phyloP scores from a whole-genome alignment of 768 basidiomycete species.

The Pulveroboletus sp. region DNA sequence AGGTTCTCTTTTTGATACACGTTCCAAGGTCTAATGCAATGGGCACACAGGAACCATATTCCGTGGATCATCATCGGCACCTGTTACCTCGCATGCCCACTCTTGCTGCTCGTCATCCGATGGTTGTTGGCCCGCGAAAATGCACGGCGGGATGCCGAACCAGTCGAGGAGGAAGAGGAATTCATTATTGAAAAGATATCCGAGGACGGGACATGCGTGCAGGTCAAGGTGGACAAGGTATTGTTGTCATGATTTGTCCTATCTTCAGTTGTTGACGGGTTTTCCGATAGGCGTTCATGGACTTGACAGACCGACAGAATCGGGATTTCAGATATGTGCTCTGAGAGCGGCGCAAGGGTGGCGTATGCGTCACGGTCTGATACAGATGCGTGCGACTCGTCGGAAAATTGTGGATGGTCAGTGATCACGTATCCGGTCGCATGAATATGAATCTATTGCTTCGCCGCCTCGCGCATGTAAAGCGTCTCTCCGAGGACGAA shows the following conservation, averaged over 20 bases:
- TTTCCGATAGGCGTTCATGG: constrained; percentile 56
- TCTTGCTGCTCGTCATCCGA: constrained; percentile 49
- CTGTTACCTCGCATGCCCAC: constrained; percentile 56
- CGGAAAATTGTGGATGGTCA: too few species aligned
- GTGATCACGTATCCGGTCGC: too few species aligned
- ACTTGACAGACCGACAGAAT: constrained; percentile 72
- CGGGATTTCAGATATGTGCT: constrained; percentile 72
- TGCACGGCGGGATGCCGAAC: constrained; percentile 57
- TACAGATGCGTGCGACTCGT: too few species aligned
- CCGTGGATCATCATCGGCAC: constrained; percentile 78
- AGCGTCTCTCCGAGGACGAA: neutral
- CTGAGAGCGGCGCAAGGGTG: constrained; percentile 29
- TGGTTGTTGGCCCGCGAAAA: constrained; percentile 58
- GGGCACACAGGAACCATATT: constrained; percentile 53
- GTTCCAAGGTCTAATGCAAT: neutral
- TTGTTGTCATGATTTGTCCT: neutral
- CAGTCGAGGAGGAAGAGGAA: constrained; percentile 56
- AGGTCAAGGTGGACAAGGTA: constrained; percentile 68
- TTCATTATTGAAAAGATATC: constrained; percentile 54
- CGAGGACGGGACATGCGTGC: constrained; percentile 51
- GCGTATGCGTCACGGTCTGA: too few species aligned
- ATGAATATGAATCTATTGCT: too few species aligned
- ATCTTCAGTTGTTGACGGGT: neutral
- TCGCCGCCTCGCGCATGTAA: neutral
- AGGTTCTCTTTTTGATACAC: neutral